phyloP scores from a whole-genome alignment of 2,329 filamentous ascomycete species.

The Sarocladium oryzae region DNA sequence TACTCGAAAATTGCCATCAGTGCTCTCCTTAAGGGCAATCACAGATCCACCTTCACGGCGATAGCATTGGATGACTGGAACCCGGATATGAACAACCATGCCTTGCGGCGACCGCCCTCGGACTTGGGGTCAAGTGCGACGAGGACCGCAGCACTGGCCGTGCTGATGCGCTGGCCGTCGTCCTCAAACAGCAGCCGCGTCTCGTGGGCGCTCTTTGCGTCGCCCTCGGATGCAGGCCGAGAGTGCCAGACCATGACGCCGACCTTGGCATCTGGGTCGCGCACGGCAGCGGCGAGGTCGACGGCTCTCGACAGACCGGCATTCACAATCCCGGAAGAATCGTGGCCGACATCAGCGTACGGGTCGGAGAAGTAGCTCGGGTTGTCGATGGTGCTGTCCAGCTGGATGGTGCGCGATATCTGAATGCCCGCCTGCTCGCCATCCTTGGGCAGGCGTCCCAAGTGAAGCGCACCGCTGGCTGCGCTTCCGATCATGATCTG shows the following conservation, averaged over 20 bases:
- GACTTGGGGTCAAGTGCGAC: slow-evolving; percentile 42
- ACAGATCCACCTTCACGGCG: slow-evolving; percentile 46
- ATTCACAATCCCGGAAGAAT: slow-evolving; percentile 48
- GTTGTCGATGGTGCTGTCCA: slow-evolving; percentile 48
- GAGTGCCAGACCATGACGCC: slow-evolving; percentile 36
- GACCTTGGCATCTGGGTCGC: slow-evolving; percentile 15
- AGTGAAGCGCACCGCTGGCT: slow-evolving; percentile 38
- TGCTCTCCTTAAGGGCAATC: too few relatives aligned
- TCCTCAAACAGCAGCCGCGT: slow-evolving; percentile 46
- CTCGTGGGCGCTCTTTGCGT: background rate
- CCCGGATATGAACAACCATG: slow-evolving; percentile 52
- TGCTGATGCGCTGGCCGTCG: slow-evolving; percentile 43
- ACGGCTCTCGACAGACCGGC: slow-evolving; percentile 37
- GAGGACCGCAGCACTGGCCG: slow-evolving; percentile 44
- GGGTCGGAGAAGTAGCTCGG: slow-evolving; percentile 51
- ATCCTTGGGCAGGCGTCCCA: slow-evolving; percentile 25
- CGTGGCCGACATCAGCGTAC: slow-evolving; percentile 33
- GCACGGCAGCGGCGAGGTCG: slow-evolving; percentile 26
- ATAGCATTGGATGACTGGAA: slow-evolving; percentile 42
- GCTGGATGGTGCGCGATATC: slow-evolving; percentile 33
- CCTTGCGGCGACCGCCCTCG: slow-evolving; percentile 38
- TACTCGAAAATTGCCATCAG: too few relatives aligned
- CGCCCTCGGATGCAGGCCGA: slow-evolving; percentile 17
- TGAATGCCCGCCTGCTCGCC: slow-evolving; percentile 13
- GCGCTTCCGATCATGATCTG: slow-evolving; percentile 39